phyloP scores from a whole-genome alignment of 257 asterid species.

The Primulina huaijiensis region DNA sequence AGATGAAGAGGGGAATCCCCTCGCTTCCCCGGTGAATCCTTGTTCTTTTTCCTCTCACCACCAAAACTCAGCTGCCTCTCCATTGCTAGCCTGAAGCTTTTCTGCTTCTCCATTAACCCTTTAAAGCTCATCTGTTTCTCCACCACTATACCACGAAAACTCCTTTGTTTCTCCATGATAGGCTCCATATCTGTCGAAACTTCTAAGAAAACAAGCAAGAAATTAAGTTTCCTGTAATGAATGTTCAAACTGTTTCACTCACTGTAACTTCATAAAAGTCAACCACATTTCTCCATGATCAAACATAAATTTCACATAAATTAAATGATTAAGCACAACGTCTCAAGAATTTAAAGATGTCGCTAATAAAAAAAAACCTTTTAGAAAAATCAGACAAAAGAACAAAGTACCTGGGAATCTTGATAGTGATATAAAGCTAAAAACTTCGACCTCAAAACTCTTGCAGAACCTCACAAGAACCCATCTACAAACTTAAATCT shows the following conservation, averaged over 20 bases:
- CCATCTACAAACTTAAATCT: slow-evolving; percentile 15
- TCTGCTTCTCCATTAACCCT: slow-evolving; percentile 95
- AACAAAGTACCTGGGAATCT: slow-evolving; percentile 28
- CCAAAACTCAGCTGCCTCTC: slow-evolving; percentile 90
- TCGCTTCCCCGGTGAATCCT: slow-evolving; percentile 88
- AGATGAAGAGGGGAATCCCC: slow-evolving; percentile 92
- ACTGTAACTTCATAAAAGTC: slow-evolving; percentile 36
- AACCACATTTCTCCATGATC: slow-evolving; percentile 59
- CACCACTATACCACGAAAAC: slow-evolving; percentile 53
- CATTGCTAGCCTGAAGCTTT: slow-evolving; percentile 86
- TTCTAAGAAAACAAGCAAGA: background rate
- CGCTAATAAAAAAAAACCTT: slow-evolving; percentile 15
- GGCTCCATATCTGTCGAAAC: slow-evolving; percentile 17
- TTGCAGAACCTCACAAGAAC: slow-evolving; percentile 14
- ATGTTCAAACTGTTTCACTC: background rate
- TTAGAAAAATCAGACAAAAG: slow-evolving; percentile 11
- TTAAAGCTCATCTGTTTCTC: slow-evolving; percentile 87
- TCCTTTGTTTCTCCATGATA: slow-evolving; percentile 64
- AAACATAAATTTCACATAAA: slow-evolving; percentile 23
- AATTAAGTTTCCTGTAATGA: background rate
- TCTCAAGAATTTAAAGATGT: background rate
- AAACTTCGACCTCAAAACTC: slow-evolving; percentile 23
- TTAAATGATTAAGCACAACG: slow-evolving; percentile 1
- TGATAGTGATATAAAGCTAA: slow-evolving; percentile 2
- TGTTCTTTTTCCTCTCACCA: slow-evolving; percentile 67